Evolutionary conservation across 2,329 filamentous ascomycete genomes (phyloP).

Genomic region (Phialocephala subalpina): DNA sequence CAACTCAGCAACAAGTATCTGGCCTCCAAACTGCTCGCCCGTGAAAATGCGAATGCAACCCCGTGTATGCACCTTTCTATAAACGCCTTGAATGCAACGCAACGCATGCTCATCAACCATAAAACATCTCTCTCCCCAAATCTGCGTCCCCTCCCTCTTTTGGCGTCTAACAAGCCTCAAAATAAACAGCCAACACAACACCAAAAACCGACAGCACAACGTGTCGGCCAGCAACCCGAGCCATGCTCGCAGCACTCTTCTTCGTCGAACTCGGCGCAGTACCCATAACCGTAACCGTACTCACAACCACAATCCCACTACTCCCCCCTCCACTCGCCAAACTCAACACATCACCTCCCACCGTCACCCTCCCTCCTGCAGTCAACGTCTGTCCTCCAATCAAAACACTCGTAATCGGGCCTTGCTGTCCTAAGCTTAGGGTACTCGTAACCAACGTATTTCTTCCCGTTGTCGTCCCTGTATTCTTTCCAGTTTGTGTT

Average conservation of each 20-base stretch:
- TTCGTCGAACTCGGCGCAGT: constrained; percentile 31
- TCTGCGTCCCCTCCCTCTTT: too few relatives aligned
- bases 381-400: constrained; percentile 41
- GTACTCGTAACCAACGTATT: background rate
- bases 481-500: too few relatives aligned
- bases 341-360: constrained; percentile 40
- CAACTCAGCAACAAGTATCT: background rate
- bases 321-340: constrained; percentile 26
- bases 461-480: background rate
- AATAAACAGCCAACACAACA: background rate
- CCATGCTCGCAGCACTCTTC: constrained; percentile 35
- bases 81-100: background rate
- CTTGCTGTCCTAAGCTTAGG: constrained; percentile 8
- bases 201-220: too few relatives aligned
- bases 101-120: background rate
- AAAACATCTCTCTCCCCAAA: too few relatives aligned
- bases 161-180: background rate
- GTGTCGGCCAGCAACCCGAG: too few relatives aligned
- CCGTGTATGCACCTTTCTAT: background rate
- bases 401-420: constrained; percentile 27
- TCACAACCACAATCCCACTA: constrained; percentile 35
- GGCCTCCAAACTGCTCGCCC: background rate
- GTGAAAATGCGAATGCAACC: background rate
- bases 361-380: constrained; percentile 37
- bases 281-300: constrained; percentile 37